Evolutionary conservation across 768 basidiomycete genomes (phyloP).

Genomic region (Pleurotus citrinopileatus): DNA sequence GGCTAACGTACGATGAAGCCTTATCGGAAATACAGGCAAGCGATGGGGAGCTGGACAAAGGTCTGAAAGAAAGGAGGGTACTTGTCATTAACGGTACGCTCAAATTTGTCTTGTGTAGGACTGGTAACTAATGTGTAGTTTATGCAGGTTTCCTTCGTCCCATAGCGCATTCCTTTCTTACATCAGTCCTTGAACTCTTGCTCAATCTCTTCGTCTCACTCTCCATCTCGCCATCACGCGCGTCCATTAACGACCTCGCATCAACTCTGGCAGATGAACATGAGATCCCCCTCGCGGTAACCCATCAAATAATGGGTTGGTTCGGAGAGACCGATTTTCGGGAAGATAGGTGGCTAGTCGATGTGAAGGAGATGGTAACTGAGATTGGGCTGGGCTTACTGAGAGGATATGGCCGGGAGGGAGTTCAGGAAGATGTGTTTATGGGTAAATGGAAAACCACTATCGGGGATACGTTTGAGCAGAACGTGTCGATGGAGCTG

Average conservation of each 20-base stretch:
- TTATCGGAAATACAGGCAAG: conserved; percentile 75
- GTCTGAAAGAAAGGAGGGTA: conserved; percentile 66
- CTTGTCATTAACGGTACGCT: conserved; percentile 64
- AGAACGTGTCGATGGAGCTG: conserved; percentile 55
- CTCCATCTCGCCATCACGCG: conserved; percentile 48
- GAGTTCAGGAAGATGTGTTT: conserved; percentile 51
- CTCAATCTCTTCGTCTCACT: conserved; percentile 72
- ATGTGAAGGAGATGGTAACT: conserved; percentile 56
- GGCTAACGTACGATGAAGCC: conserved; percentile 61
- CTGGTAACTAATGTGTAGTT: background rate
- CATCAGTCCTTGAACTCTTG: conserved; percentile 68
- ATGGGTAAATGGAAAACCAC: conserved; percentile 64
- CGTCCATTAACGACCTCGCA: conserved; percentile 56
- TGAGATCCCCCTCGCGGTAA: conserved; percentile 60
- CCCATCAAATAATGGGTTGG: conserved; percentile 75
- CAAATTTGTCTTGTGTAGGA: background rate
- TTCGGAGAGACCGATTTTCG: conserved; percentile 57
- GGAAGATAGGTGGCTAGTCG: conserved; percentile 62
- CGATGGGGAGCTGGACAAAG: conserved; percentile 65
- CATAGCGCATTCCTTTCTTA: conserved; percentile 64
- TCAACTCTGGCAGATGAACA: conserved; percentile 68
- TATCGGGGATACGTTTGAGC: conserved; percentile 78
- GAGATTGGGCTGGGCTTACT: conserved; percentile 81
- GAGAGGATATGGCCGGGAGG: conserved; percentile 21
- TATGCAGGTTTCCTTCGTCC: conserved; percentile 67